These are phyloP conservation scores for Fusarium paranaense DNA, from an alignment of 2,329 filamentous ascomycete genomes.

Conservation along the genomic window DNA sequence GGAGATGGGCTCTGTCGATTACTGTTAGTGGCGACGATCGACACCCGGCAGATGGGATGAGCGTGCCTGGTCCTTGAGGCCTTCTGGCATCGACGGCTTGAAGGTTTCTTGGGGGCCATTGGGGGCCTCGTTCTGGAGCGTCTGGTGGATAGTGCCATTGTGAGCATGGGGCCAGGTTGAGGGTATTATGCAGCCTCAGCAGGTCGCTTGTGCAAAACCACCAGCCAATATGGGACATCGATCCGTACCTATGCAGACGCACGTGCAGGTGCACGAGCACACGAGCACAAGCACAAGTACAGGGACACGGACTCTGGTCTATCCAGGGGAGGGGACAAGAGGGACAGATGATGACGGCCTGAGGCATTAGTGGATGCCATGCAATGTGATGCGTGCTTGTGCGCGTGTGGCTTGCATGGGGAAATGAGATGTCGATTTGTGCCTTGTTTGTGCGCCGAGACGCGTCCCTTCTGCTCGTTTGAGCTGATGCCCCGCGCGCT, in stretches of 20 bases:
- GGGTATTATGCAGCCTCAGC: slow-evolving; percentile 31
- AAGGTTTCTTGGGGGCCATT: neutral
- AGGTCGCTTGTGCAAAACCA: slow-evolving; percentile 12
- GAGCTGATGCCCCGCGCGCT: slow-evolving; percentile 24
- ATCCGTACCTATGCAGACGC: neutral
- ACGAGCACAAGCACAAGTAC: slow-evolving; percentile 26
- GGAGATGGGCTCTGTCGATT: slow-evolving; percentile 20
- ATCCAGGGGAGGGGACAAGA: neutral
- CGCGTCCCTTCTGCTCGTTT: slow-evolving; percentile 18
- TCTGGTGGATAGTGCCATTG: slow-evolving; percentile 14
- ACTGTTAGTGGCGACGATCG: slow-evolving; percentile 35
- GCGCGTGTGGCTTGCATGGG: slow-evolving; percentile 43
- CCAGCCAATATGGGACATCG: neutral
- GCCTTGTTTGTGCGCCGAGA: slow-evolving; percentile 39
- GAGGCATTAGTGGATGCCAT: slow-evolving; percentile 16
- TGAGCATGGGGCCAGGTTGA: slow-evolving; percentile 22
- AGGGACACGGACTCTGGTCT: slow-evolving; percentile 15
- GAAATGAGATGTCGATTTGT: slow-evolving; percentile 45
- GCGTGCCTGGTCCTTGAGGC: slow-evolving; percentile 11
- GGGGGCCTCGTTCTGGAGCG: slow-evolving; percentile 19
- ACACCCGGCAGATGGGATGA: slow-evolving; percentile 33
- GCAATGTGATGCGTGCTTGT: slow-evolving; percentile 28
- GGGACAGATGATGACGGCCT: neutral
- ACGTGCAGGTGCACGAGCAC: slow-evolving; percentile 27
- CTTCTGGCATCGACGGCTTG: slow-evolving; percentile 13